Evolutionary conservation across 1,139 yeast species (phyloP).

Genomic region (Pichia sp.): DNA sequence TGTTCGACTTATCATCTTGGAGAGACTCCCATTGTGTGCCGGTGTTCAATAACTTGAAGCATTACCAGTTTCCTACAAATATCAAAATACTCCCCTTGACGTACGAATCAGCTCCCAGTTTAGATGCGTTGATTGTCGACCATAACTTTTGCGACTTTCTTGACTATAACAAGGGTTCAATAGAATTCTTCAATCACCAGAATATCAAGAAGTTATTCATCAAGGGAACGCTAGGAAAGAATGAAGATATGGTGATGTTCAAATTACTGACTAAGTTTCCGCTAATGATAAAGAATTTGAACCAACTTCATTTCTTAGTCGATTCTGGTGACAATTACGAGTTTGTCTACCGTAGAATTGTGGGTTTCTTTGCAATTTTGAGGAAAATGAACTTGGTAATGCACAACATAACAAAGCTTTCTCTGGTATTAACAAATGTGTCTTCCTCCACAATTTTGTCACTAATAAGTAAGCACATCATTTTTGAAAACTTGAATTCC

Average conservation of each 20-base stretch:
- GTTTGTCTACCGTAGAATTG: slow-evolving; percentile 29
- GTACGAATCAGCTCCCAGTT: slow-evolving; percentile 24
- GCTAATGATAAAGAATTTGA: slow-evolving; percentile 22
- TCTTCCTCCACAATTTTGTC: slow-evolving; percentile 29
- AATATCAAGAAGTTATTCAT: slow-evolving; percentile 22
- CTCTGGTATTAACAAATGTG: slow-evolving; percentile 30
- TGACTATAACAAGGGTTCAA: slow-evolving; percentile 22
- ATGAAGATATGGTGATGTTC: slow-evolving; percentile 32
- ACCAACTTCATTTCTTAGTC: slow-evolving; percentile 26
- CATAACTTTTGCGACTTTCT: slow-evolving; percentile 27
- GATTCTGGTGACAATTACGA: slow-evolving; percentile 26
- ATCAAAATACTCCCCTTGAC: slow-evolving; percentile 24
- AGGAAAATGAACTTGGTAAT: slow-evolving; percentile 26
- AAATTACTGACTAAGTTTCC: slow-evolving; percentile 28
- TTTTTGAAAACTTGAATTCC: slow-evolving; percentile 27
- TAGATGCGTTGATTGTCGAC: slow-evolving; percentile 25
- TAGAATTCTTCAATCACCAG: slow-evolving; percentile 24
- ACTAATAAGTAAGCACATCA: slow-evolving; percentile 27
- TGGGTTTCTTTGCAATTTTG: slow-evolving; percentile 28
- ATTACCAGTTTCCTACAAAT: slow-evolving; percentile 23
- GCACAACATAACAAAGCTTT: slow-evolving; percentile 25
- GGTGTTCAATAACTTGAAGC: slow-evolving; percentile 18
- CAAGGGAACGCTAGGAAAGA: slow-evolving; percentile 26
- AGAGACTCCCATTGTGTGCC: slow-evolving; percentile 15
- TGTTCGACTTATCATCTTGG: slow-evolving; percentile 25